Evolutionary conservation across 495 filamentous ascomycete genomes (phyloP).

Genomic region (Talaromyces proteolyticus): DNA sequence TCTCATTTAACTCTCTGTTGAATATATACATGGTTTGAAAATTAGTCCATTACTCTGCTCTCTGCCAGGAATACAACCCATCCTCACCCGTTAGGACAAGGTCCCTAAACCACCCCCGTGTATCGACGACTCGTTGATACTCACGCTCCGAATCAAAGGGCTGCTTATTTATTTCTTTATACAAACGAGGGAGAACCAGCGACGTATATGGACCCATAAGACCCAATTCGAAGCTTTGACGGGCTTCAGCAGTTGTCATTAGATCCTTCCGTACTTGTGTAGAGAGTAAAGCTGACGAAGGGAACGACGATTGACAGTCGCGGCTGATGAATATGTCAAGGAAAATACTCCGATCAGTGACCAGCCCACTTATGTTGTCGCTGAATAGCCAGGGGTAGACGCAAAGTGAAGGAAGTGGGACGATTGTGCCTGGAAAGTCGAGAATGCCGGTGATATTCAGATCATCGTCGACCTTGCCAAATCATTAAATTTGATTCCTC

Average conservation of each 20-base stretch:
- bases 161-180: not conserved
- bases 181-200: not conserved
- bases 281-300: not conserved
- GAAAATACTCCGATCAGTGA: not conserved
- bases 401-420: not conserved
- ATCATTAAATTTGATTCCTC: too few relatives aligned
- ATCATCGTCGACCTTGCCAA: not conserved
- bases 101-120: not conserved
- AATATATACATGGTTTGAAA: too few relatives aligned
- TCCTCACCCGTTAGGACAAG: not conserved
- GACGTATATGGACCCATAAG: not conserved
- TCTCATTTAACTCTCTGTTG: too few relatives aligned
- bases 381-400: not conserved
- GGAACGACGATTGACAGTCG: not conserved
- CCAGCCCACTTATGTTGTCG: not conserved
- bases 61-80: slow-evolving; percentile 1
- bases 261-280: not conserved
- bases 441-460: slow-evolving; percentile 1
- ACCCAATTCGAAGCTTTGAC: not conserved
- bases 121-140: not conserved
- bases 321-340: not conserved
- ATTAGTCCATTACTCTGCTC: too few relatives aligned
- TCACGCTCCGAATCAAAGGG: not conserved
- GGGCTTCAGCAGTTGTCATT: not conserved
- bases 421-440: slow-evolving; percentile 1